A percentile compares a stretch with the other conserved stretches of the same genome.
phyloP scores from a whole-genome alignment of 805 yeast species.

The Candida xyloterini region DNA sequence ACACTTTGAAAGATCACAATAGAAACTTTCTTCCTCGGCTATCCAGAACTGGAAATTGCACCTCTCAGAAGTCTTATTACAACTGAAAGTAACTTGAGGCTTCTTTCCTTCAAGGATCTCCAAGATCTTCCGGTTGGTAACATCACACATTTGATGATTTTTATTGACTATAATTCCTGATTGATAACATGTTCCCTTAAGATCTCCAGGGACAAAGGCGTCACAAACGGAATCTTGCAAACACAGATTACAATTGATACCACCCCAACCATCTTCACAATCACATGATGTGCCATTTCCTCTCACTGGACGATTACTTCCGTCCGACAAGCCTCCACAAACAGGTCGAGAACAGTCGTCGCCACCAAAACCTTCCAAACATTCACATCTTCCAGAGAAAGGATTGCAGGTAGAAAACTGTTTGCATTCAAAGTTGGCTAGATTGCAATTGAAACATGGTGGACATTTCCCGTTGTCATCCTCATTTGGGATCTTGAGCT shows the following conservation, averaged over 20 bases:
- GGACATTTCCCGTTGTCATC: conserved; percentile 54
- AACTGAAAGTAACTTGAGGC: conserved; percentile 91
- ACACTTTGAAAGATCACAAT: conserved; percentile 79
- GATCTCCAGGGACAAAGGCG: conserved; percentile 77
- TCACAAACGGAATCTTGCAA: conserved; percentile 71
- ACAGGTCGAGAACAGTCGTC: conserved; percentile 83
- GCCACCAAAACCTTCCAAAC: conserved; percentile 92
- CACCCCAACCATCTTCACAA: conserved; percentile 87
- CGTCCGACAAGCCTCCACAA: conserved; percentile 78
- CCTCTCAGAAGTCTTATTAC: conserved; percentile 58
- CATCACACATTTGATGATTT: conserved; percentile 90
- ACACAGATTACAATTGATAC: conserved; percentile 92
- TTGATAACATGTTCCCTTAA: conserved; percentile 84
- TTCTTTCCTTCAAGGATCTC: conserved; percentile 72
- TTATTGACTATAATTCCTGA: conserved; percentile 79
- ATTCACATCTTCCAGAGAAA: conserved; percentile 87
- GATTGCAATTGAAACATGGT: conserved; percentile 92
- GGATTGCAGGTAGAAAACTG: conserved; percentile 89
- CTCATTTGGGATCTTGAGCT: background rate
- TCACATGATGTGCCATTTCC: conserved; percentile 53
- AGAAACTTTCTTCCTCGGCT: conserved; percentile 84
- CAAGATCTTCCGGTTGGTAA: conserved; percentile 82
- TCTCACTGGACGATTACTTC: conserved; percentile 62
- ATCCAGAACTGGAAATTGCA: conserved; percentile 98
- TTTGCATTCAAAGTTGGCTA: conserved; percentile 84